Evolutionary conservation across 106 monocot genomes (phyloP).

Genomic region (Acorus gramineus): DNA sequence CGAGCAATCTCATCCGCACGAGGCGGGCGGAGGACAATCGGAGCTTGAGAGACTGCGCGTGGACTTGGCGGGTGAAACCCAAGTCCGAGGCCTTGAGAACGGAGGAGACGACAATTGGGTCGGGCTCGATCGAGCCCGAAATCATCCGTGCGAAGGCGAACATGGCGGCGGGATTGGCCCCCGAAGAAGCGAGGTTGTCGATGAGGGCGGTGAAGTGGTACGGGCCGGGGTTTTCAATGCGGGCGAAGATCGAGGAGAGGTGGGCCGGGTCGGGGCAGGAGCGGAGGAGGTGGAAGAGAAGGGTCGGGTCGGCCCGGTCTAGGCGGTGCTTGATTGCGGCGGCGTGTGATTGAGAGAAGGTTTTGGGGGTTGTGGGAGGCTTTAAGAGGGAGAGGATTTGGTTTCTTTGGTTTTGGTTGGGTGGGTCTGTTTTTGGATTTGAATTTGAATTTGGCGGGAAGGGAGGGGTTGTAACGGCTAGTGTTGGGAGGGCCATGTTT

Average conservation of each 20-base stretch:
- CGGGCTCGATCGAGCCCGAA: slow-evolving; percentile 13
- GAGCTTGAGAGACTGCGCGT: slow-evolving; percentile 33
- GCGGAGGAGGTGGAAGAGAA: slow-evolving; percentile 41
- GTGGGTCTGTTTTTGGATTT: slow-evolving; percentile 1
- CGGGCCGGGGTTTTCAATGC: slow-evolving; percentile 22
- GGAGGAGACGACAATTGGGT: slow-evolving; percentile 29
- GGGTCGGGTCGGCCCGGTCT: slow-evolving; percentile 2
- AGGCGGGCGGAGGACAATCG: slow-evolving; percentile 11
- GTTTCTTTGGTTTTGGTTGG: not conserved
- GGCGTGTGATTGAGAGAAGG: slow-evolving; percentile 33
- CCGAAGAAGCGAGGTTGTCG: not conserved
- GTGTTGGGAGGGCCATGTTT: slow-evolving; percentile 10
- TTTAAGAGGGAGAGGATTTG: slow-evolving; percentile 19
- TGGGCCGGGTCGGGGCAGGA: slow-evolving; percentile 23
- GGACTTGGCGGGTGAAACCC: slow-evolving; percentile 28
- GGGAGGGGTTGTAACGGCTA: slow-evolving; percentile 6
- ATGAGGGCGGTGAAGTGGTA: slow-evolving; percentile 54
- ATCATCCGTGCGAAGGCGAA: slow-evolving; percentile 24
- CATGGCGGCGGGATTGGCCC: slow-evolving; percentile 14
- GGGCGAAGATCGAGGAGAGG: slow-evolving; percentile 22
- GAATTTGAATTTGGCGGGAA: slow-evolving; percentile 15
- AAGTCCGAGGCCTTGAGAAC: slow-evolving; percentile 32
- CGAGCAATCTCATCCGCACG: slow-evolving; percentile 28
- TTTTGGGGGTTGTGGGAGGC: slow-evolving; percentile 13
- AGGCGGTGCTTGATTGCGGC: slow-evolving; percentile 24